These are phyloP conservation scores for Anaeromyces robustus DNA, from an alignment of 192 early-diverging fungal genomes.

Conservation along the genomic window DNA sequence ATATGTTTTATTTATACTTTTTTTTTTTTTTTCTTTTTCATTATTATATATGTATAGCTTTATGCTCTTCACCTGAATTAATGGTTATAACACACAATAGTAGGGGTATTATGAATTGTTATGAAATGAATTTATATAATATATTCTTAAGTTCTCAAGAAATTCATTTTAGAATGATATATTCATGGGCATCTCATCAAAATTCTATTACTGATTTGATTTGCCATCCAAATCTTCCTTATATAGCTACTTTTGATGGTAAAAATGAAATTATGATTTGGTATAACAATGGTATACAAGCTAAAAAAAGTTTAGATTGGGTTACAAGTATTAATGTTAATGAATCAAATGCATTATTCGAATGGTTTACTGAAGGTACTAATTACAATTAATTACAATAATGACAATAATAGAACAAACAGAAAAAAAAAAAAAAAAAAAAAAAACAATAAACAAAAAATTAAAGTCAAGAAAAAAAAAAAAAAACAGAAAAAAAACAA, in stretches of 20 bases:
- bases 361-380: background rate
- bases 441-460: no score
- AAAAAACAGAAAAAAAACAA: no score
- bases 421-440: no score
- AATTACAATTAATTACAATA: no score
- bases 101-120: conserved; percentile 45
- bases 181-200: background rate
- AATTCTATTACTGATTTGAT: background rate
- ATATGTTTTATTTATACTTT: background rate
- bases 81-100: conserved; percentile 36
- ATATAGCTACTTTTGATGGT: background rate
- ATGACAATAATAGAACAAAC: no score
- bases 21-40: background rate
- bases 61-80: conserved; percentile 33
- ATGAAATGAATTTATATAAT: conserved; percentile 59
- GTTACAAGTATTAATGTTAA: background rate
- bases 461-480: no score
- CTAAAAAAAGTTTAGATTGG: background rate
- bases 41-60: no score
- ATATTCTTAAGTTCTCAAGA: background rate
- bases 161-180: background rate
- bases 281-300: background rate
- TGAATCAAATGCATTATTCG: background rate
- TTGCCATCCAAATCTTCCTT: background rate
- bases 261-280: background rate